These are phyloP conservation scores for Smittium mucronatum DNA, from an alignment of 371 early-diverging fungal genomes.

Conservation along the genomic window DNA sequence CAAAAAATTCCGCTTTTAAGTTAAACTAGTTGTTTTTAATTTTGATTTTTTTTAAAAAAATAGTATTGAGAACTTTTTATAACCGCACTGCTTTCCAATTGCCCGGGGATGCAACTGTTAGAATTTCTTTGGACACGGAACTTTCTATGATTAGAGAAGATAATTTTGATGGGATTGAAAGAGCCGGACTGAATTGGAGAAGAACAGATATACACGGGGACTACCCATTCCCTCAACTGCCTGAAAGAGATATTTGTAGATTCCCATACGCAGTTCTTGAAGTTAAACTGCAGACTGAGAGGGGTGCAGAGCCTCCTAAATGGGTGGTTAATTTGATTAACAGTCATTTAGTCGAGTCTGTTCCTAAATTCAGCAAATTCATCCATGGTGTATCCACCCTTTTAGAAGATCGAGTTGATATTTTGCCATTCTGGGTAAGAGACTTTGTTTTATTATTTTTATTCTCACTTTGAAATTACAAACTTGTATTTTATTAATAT, in stretches of 20 bases:
- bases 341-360: constrained; percentile 86
- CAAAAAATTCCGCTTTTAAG: neutral
- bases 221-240: constrained; percentile 83
- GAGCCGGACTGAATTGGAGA: constrained; percentile 87
- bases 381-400: constrained; percentile 93
- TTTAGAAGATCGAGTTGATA: constrained; percentile 69
- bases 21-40: neutral
- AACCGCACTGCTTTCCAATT: constrained; percentile 99
- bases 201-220: constrained; percentile 85
- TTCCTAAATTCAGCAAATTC: constrained; percentile 97
- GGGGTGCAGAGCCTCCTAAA: constrained; percentile 75
- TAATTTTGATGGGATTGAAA: constrained; percentile 52
- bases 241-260: constrained; percentile 65
- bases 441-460: constrained; percentile 16
- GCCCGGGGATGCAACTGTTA: constrained; percentile 95
- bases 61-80: constrained; percentile 88
- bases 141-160: constrained; percentile 95
- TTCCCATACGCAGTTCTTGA: constrained; percentile 98
- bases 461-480: constrained; percentile 5
- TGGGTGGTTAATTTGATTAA: constrained; percentile 92
- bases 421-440: constrained; percentile 89
- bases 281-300: constrained; percentile 88
- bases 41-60: neutral
- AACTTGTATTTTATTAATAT: constrained; percentile 12
- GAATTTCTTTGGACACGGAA: constrained; percentile 97